A percentile compares a stretch with the other conserved stretches of the same genome.
Conservation (phyloP, 2,329 filamentous ascomycete genomes). For the Neonectria punicea region DNA sequence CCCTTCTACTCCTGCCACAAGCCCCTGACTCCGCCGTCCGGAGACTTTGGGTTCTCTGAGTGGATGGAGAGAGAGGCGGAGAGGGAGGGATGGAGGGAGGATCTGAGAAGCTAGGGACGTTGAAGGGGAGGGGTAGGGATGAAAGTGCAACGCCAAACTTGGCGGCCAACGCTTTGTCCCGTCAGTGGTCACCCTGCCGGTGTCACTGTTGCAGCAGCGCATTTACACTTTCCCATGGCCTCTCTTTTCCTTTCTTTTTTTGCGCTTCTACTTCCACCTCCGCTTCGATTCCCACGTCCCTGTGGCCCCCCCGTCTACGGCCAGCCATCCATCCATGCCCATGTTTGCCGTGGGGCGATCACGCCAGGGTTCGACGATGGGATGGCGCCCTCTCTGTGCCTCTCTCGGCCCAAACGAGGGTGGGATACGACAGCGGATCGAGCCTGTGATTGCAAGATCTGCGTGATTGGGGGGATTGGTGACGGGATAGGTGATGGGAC, state of each 20-base stretch:
- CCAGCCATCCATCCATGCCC: background rate
- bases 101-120: conserved; percentile 18
- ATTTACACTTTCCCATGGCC: background rate
- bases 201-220: background rate
- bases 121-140: background rate
- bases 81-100: conserved; percentile 8
- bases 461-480: conserved; percentile 21
- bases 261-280: background rate
- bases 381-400: conserved; percentile 1
- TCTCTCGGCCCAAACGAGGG: background rate
- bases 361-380: conserved; percentile 24
- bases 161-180: background rate
- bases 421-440: conserved; percentile 22
- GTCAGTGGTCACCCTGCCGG: no score
- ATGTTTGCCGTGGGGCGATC: conserved; percentile 29
- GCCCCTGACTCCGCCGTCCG: conserved; percentile 21
- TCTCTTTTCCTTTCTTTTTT: background rate
- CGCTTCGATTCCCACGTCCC: conserved; percentile 4
- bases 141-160: background rate
- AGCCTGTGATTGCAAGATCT: conserved; percentile 31
- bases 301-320: background rate
- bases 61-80: background rate
- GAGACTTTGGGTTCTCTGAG: conserved; percentile 11
- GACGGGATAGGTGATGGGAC: conserved; percentile 17
- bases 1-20: conserved; percentile 17